These are phyloP conservation scores for Pneumocystis wakefieldiae DNA, from an alignment of 1,139 yeast species.

Conservation along the genomic window DNA sequence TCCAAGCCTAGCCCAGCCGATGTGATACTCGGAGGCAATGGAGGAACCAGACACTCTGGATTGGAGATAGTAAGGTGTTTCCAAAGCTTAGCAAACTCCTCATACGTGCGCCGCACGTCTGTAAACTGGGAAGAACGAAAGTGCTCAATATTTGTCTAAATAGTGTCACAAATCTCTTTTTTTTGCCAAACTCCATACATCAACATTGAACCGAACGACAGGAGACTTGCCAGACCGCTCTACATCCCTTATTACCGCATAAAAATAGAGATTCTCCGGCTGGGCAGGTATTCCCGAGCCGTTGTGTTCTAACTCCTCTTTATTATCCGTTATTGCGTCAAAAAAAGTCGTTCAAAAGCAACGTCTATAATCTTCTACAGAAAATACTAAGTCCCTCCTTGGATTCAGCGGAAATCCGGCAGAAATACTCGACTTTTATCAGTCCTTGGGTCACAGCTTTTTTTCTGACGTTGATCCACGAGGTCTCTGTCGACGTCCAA, in stretches of 20 bases:
- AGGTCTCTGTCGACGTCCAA: too few relatives aligned
- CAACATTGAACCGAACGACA: not conserved
- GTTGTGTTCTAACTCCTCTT: not conserved
- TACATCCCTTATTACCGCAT: not conserved
- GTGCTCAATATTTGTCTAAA: slow-evolving; percentile 47
- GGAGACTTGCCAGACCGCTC: not conserved
- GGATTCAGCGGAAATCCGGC: not conserved
- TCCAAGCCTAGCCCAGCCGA: slow-evolving; percentile 72
- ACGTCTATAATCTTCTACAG: not conserved
- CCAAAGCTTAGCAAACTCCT: slow-evolving; percentile 63
- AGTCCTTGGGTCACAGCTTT: not conserved
- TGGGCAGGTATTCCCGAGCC: not conserved
- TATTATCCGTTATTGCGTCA: not conserved
- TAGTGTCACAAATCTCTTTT: not conserved
- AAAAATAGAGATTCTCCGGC: not conserved
- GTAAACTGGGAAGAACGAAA: slow-evolving; percentile 58
- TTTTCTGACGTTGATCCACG: not conserved
- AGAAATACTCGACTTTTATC: not conserved
- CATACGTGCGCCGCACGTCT: slow-evolving; percentile 65
- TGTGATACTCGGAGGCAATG: slow-evolving; percentile 59
- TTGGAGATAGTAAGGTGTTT: slow-evolving; percentile 65
- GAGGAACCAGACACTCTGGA: slow-evolving; percentile 87
- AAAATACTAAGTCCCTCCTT: not conserved
- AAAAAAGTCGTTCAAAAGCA: not conserved
- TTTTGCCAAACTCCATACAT: not conserved